Conservation (phyloP, 108 stramenopile genomes). For the Thalassiosira profunda region DNA sequence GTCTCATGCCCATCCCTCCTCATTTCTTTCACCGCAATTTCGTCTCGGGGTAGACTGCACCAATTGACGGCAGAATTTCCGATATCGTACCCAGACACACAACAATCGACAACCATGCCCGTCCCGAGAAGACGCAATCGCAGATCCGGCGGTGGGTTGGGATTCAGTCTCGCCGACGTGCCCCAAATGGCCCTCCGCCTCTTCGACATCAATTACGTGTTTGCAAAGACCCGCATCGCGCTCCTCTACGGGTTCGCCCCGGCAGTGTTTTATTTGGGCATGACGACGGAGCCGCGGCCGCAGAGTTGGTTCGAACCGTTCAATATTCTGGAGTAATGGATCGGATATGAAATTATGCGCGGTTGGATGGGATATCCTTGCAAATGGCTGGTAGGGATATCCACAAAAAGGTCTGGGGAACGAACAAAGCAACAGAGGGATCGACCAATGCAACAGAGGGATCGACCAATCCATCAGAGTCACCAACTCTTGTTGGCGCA, state of each 20-base stretch:
- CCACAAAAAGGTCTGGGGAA: neutral
- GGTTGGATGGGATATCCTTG: neutral
- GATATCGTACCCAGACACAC: too few species aligned
- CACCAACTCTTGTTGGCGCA: neutral
- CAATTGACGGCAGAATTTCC: too few species aligned
- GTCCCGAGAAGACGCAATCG: constrained; percentile 84
- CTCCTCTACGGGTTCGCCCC: constrained; percentile 82
- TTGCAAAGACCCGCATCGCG: constrained; percentile 64
- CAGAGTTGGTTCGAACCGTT: constrained; percentile 83
- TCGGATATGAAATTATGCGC: neutral
- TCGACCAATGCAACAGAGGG: neutral
- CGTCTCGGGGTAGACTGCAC: too few species aligned
- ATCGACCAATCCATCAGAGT: neutral
- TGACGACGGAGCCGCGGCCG: constrained; percentile 85
- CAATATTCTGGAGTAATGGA: constrained; percentile 71
- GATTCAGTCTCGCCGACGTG: constrained; percentile 34
- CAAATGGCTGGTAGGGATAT: neutral
- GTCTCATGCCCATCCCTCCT: too few species aligned
- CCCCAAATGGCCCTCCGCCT: constrained; percentile 52
- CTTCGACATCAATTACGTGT: constrained; percentile 81
- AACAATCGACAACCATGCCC: constrained; percentile 53
- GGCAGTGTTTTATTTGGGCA: constrained; percentile 74
- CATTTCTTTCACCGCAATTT: too few species aligned
- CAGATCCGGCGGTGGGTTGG: constrained; percentile 33
- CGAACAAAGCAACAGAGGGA: neutral